Conservation (phyloP, 169 alveolate genomes). For the Plasmodium falciparum region DNA sequence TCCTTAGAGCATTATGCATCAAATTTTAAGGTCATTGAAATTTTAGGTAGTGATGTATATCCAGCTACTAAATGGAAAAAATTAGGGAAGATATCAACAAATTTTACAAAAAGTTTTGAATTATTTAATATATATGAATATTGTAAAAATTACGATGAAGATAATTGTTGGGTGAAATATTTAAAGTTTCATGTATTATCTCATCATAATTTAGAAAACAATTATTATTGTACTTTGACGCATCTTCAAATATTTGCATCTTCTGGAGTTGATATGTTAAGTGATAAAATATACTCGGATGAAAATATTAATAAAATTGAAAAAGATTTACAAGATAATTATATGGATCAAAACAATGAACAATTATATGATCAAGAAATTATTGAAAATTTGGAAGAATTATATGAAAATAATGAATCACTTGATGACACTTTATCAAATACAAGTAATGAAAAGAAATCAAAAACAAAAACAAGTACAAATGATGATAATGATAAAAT, state of each 20-base stretch:
- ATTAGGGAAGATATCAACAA: slow-evolving; percentile 86
- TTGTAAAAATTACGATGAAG: slow-evolving; percentile 81
- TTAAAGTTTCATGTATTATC: slow-evolving; percentile 86
- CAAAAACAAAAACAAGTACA: not conserved
- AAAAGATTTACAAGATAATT: slow-evolving; percentile 40
- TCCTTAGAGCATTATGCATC: slow-evolving; percentile 89
- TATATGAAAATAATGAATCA: slow-evolving; percentile 25
- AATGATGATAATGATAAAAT: not conserved
- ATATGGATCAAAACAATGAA: slow-evolving; percentile 20
- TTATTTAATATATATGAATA: slow-evolving; percentile 82
- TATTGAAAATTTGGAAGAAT: slow-evolving; percentile 35
- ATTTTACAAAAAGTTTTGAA: slow-evolving; percentile 82
- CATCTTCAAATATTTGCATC: slow-evolving; percentile 88
- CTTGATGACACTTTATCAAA: too few relatives aligned
- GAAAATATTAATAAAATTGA: slow-evolving; percentile 33
- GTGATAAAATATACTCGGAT: slow-evolving; percentile 75
- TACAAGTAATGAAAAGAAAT: not conserved
- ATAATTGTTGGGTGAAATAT: slow-evolving; percentile 84
- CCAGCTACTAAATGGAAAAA: slow-evolving; percentile 87
- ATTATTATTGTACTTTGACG: slow-evolving; percentile 89
- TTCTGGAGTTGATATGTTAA: slow-evolving; percentile 87
- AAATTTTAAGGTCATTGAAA: slow-evolving; percentile 82
- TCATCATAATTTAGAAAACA: slow-evolving; percentile 84
- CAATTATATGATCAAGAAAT: slow-evolving; percentile 22
- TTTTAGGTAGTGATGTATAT: slow-evolving; percentile 83